Base-by-base conservation (phyloP, 2,329 filamentous ascomycete species). In the Alternaria sp. region DNA sequence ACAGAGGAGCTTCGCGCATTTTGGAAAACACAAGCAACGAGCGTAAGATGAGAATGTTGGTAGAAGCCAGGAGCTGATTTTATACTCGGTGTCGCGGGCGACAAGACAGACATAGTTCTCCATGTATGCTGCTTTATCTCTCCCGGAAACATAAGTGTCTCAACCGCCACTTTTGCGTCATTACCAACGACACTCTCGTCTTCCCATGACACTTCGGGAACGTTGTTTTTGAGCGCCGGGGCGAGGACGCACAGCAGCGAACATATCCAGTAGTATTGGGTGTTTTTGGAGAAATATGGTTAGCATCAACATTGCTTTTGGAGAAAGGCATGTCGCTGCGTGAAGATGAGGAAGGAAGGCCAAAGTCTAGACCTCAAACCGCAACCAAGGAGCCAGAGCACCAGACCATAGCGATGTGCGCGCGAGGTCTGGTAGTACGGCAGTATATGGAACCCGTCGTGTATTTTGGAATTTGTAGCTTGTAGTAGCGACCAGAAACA, bases 1-100 rank as follows among this genome's bases (percentile, higher is more conserved):
- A 1, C 28, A 1, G 0, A 11, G 1, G 5, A 5, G 21, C 28
- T 1, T 12, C 12, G 11, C 11, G 5, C 0, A 0, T 30, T 30
- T 32, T 32, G 30, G 13, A 32, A 0, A 36, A n/a, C 5, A 1
- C 32, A 36, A 5, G 15, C 2, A 36, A 36, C 0, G 32, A 9
- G 0, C 0, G 32, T 36, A 36, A n/a, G 32, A 36, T 36, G 8
- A 36, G 15, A 36, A 36, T 15, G 5, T n/a, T 9, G 32, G 15
- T n/a, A 36, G 15, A 36, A 36, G 15, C 32, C 32, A 36, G 32
- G 15, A 36, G 0, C 15, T n/a, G 8, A 1, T n/a, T n/a, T 36
- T n/a, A n/a, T 36, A 5, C 0, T n/a, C 15, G 7, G 2, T 0
- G 15, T 36, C 32, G 32, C 32, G 32, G 0, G 32, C 32, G 32